Percentiles rank a stretch among this genome's conserved stretches.
Conservation (phyloP, 2,329 filamentous ascomycete species). For the Podosphaera fusca region DNA sequence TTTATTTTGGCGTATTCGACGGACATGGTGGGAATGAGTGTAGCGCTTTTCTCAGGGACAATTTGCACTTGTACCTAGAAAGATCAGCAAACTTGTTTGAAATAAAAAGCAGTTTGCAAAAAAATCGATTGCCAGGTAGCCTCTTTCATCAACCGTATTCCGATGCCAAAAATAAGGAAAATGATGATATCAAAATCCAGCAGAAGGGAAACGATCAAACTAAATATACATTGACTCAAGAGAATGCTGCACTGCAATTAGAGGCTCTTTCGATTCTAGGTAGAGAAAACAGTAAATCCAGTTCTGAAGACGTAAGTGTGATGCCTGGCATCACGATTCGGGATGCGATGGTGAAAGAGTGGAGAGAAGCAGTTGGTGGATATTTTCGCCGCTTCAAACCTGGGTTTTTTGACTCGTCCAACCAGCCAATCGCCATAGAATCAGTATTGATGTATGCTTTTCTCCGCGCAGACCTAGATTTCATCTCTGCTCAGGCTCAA, state of each 20-base stretch:
- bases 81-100: slow-evolving; percentile 55
- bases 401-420: slow-evolving; percentile 30
- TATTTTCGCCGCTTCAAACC: slow-evolving; percentile 87
- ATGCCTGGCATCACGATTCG: slow-evolving; percentile 45
- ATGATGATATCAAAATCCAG: neutral
- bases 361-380: slow-evolving; percentile 69
- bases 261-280: slow-evolving; percentile 6
- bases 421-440: slow-evolving; percentile 36
- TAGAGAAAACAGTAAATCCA: slow-evolving; percentile 8
- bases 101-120: slow-evolving; percentile 49
- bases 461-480: slow-evolving; percentile 80
- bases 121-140: slow-evolving; percentile 8
- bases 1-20: slow-evolving; percentile 94
- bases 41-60: slow-evolving; percentile 62
- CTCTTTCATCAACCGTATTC: neutral
- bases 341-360: slow-evolving; percentile 46
- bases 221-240: neutral
- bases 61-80: slow-evolving; percentile 76
- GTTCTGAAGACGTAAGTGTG: slow-evolving; percentile 17
- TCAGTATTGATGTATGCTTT: slow-evolving; percentile 80
- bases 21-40: slow-evolving; percentile 84
- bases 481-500: slow-evolving; percentile 67
- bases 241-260: neutral
- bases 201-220: slow-evolving; percentile 16
- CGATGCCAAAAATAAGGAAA: neutral